These are phyloP conservation scores for Fusarium circinatum DNA, from an alignment of 2,329 filamentous ascomycete genomes.

Conservation along the genomic window DNA sequence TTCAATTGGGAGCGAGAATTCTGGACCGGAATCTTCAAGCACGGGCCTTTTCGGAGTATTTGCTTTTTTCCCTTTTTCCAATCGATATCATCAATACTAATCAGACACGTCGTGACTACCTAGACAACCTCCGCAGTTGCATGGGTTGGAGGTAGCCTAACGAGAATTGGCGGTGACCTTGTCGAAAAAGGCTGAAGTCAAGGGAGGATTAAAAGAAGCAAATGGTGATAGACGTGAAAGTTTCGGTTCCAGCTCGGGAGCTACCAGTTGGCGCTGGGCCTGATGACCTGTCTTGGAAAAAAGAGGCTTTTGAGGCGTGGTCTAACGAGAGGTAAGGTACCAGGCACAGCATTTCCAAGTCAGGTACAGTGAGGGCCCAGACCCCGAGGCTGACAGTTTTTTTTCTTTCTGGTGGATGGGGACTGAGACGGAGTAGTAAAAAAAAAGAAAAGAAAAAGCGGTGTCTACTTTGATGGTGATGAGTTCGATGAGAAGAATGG, in stretches of 20 bases:
- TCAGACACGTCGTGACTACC: constrained; percentile 6
- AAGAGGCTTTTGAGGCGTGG: constrained; percentile 24
- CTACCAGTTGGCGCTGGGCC: constrained; percentile 25
- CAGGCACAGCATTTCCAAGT: constrained; percentile 26
- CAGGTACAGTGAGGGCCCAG: constrained; percentile 20
- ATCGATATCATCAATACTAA: neutral
- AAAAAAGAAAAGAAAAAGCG: constrained; percentile 3
- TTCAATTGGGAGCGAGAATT: constrained; percentile 9
- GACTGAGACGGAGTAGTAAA: neutral
- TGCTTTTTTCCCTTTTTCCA: constrained; percentile 26
- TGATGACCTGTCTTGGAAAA: constrained; percentile 18
- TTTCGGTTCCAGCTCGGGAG: constrained; percentile 23
- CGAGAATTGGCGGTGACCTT: constrained; percentile 7
- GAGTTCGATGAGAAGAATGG: neutral
- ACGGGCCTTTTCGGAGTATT: constrained; percentile 24
- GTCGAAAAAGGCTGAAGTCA: constrained; percentile 9
- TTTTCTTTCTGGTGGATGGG: neutral
- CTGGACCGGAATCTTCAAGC: constrained; percentile 21
- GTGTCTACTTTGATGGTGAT: constrained; percentile 7
- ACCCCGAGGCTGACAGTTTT: constrained; percentile 12
- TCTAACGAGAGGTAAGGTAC: constrained; percentile 21
- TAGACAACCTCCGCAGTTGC: constrained; percentile 10
- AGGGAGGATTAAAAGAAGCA: constrained; percentile 9
- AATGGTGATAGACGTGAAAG: constrained; percentile 1
- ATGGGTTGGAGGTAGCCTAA: constrained; percentile 6